A percentile compares a stretch with the other conserved stretches of the same genome.
phyloP scores from a whole-genome alignment of 345 rosid species.

The Acer saccharum region DNA sequence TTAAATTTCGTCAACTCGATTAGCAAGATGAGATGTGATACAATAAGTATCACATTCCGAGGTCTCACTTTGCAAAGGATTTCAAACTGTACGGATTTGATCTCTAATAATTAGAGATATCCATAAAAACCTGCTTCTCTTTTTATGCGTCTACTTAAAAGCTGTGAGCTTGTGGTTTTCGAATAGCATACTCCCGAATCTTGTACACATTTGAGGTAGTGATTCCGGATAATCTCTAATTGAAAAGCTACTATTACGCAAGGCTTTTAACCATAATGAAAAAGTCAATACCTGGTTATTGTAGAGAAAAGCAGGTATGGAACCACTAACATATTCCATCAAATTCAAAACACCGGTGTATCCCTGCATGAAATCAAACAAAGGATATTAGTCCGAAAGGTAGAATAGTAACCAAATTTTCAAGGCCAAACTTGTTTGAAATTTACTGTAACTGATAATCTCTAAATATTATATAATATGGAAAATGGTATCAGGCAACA shows the following conservation, averaged over 20 bases:
- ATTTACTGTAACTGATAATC: not conserved
- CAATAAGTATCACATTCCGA: too few relatives aligned
- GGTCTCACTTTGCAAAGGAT: not conserved
- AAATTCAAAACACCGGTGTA: constrained; percentile 79
- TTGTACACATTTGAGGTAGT: not conserved
- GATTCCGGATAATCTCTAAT: not conserved
- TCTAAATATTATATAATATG: not conserved
- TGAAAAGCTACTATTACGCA: too few relatives aligned
- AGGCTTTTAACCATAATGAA: constrained; percentile 2
- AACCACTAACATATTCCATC: constrained; percentile 61
- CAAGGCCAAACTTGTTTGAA: not conserved
- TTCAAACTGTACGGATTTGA: not conserved
- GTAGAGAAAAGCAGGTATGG: constrained; percentile 68
- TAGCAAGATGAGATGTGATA: not conserved
- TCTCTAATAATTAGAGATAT: not conserved
- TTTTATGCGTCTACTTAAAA: too few relatives aligned
- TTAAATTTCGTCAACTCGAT: not conserved
- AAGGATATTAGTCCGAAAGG: not conserved
- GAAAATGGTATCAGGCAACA: not conserved
- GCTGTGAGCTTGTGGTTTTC: too few relatives aligned
- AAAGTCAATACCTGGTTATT: constrained; percentile 71
- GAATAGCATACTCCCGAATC: not conserved
- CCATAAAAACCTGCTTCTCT: not conserved
- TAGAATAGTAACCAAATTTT: not conserved
- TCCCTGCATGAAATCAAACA: constrained; percentile 57